Conservation (phyloP, 1,284 basidiomycete species). For the Cryptococcus sp. region DNA sequence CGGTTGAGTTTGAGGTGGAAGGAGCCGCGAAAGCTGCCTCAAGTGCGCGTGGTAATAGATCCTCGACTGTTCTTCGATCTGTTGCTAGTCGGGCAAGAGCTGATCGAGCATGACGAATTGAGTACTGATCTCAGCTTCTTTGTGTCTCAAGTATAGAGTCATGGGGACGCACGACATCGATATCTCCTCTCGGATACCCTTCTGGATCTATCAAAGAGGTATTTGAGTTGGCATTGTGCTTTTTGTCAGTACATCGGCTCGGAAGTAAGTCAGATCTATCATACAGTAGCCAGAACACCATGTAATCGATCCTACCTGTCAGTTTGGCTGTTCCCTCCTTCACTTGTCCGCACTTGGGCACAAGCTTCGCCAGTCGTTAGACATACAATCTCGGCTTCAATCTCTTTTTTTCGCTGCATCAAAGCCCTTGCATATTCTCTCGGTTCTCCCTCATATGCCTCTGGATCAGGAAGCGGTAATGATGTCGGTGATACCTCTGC, state of each 20-base stretch:
- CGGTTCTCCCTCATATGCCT: conserved; percentile 40
- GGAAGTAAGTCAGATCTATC: too few species aligned
- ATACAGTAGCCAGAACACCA: too few species aligned
- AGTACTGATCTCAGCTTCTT: conserved; percentile 49
- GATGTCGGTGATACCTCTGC: conserved; percentile 11
- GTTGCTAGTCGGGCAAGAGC: conserved; percentile 57
- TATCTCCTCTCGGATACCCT: conserved; percentile 72
- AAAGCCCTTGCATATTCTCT: conserved; percentile 42
- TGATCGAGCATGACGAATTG: conserved; percentile 63
- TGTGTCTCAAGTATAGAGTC: neutral
- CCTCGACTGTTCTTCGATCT: conserved; percentile 64
- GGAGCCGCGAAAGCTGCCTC: conserved; percentile 53
- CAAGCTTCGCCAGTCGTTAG: too few species aligned
- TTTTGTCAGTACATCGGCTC: too few species aligned
- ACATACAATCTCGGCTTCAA: conserved; percentile 44
- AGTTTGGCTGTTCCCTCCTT: too few species aligned
- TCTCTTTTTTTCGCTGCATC: conserved; percentile 44
- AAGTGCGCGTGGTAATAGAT: conserved; percentile 62
- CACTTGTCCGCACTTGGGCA: too few species aligned
- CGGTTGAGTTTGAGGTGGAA: too few species aligned
- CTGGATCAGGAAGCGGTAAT: conserved; percentile 39
- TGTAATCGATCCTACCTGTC: too few species aligned
- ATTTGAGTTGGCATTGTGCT: conserved; percentile 35
- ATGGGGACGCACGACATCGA: conserved; percentile 55
- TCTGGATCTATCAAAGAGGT: conserved; percentile 73